Conservation (phyloP, 2,329 filamentous ascomycete species). For the Fusarium mexicanum region DNA sequence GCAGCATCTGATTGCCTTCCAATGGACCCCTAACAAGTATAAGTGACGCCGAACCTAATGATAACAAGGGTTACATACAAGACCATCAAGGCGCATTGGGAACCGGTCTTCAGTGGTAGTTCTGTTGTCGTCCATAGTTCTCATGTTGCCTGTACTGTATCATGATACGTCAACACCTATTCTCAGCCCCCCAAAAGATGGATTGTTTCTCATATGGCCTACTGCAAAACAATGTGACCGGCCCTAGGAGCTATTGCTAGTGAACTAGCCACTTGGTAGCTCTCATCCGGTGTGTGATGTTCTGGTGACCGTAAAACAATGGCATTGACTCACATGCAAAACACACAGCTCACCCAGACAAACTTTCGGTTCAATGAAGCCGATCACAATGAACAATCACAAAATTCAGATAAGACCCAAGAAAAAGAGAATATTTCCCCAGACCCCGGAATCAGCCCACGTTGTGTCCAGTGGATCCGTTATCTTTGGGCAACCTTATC, state of each 20-base stretch:
- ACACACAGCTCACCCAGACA: no score
- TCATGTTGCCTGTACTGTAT: neutral
- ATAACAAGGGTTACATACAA: fast-evolving
- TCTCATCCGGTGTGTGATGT: no score
- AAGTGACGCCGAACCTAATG: fast-evolving
- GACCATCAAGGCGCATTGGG: fast-evolving
- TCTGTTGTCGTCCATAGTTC: neutral
- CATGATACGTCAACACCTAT: neutral
- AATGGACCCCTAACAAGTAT: neutral
- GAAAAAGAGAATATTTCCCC: neutral
- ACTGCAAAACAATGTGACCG: fast-evolving
- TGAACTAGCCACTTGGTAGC: neutral
- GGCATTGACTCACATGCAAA: neutral
- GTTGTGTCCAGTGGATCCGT: neutral
- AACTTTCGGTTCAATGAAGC: neutral
- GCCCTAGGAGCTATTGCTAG: no score
- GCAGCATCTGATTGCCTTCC: neutral
- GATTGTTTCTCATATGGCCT: no score
- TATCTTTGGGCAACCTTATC: neutral
- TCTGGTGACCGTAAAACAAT: neutral
- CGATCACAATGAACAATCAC: neutral
- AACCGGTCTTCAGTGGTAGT: no score
- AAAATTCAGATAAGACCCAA: neutral
- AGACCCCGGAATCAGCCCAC: neutral
- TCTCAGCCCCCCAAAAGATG: no score